Base-by-base conservation (phyloP, 306 rosid genomes). In the Lagenaria siceraria region DNA sequence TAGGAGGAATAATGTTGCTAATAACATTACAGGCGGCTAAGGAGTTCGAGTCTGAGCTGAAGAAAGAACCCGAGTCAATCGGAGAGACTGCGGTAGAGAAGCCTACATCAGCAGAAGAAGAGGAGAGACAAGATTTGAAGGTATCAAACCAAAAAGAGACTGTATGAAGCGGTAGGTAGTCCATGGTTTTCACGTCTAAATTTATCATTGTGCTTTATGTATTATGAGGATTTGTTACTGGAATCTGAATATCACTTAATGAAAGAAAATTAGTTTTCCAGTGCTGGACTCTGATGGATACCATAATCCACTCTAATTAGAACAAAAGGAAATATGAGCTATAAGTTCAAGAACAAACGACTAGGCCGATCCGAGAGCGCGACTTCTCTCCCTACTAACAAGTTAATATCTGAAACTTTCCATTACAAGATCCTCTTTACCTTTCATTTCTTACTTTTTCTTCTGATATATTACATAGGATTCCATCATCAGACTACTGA, bases 41-140 rank as follows among this genome's bases (percentile, higher is more conserved):
- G 86, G 99, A 95, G 87, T 95, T 95, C 55, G 99, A 95, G 77
- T 82, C 96, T 0, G 99, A 95, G 89, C 83, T 95, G 70, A 95
- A 89, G 81, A 88, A 82, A 76, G 95, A 89, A 70, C 96, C 97
- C 1, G 93, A 84, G 46, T 63, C 90, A 36, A 51, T 2, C 0
- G 65, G 27, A 65, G 98, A 78, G 77, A 79, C 73, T 10, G 74
- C 87, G 6, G 77, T 81, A 24, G 92, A 87, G 25, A 84, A 88
- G 80, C 77, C 92, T 38, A 58, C 78, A 58, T 80, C 86, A 3
- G 70, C 31, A 46, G 85, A 54, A 70, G 87, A 88, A 81, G 88
- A 85, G 83, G 89, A 89, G 91, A 88, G 87, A 81, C 82, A 82
- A 85, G 93, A 86, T 14, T 77, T 13, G 55, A 82, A 88, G 77